Base-by-base conservation (phyloP, 306 rosid species). In the Cucurbita pepo region DNA sequence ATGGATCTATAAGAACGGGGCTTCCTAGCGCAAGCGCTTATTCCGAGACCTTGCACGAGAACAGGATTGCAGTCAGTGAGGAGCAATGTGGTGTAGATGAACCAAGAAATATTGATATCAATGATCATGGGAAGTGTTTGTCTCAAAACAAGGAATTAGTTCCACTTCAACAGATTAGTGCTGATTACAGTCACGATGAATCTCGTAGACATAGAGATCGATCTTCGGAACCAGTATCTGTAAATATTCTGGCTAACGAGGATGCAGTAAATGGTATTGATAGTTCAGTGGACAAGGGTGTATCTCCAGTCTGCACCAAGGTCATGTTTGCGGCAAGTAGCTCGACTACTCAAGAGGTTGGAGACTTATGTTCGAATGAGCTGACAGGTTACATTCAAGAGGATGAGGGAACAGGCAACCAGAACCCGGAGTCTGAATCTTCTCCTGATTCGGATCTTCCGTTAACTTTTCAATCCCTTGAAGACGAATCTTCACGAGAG, bases 81-180 rank as follows among this genome's bases (percentile, higher is more conserved):
- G 78, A 81, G 78, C 55, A 53, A 34, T 18, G 76, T 75, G 71
- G 77, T 79, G 89, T 79, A 72, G 81, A 75, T 78, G 86, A 87
- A 77, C 79, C 85, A 51, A n/a, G n/a, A n/a, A 80, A 79, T 69
- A 78, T 73, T 77, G 85, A 77, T 62, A 61, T 88, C 16, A 66
- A 78, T 78, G 76, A 41, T 77, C 82, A 57, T 69, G 77, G 82
- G 54, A 80, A 81, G 69, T 73, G 72, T 85, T 84, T 90, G 85
- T 84, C 86, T 80, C 88, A 85, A 53, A 83, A 78, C 77, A 83
- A 85, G 89, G 98, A 88, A 79, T 82, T 83, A 69, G 82, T 81
- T 79, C 83, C 90, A 82, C 88, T 85, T 82, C 86, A 72, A 78
- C 90, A 76, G 92, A 91, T 92, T 85, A 85, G 87, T 83, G 85